Base-by-base conservation (phyloP, 1,284 basidiomycete genomes). In the Mycena citricolor region DNA sequence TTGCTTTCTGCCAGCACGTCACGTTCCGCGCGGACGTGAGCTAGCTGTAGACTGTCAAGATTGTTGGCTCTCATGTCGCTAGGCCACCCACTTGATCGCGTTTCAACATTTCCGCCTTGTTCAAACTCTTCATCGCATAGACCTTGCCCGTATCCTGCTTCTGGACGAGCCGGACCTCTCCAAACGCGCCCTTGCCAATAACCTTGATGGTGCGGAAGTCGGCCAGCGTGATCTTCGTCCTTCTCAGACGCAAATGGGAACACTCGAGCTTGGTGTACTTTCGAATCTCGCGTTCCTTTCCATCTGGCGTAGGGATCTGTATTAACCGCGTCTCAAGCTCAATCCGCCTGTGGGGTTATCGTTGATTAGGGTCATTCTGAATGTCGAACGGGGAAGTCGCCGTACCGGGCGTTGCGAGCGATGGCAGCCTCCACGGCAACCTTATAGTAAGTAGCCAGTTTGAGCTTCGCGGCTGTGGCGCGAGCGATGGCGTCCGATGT, bases 21-120 rank as follows among this genome's bases (percentile, higher is more conserved):
- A 54, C 97, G 84, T 66, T 99, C 97, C n/a, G 95, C 95, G 55
- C 95, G 86, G 47, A 99, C 94, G 65, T 99, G 95, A 1, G 95
- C 95, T 42, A 99, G 81, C 90, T 97, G 54, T 13, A n/a, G n/a
- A 42, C 32, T 16, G 28, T 32, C 42, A 35, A 49, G 20, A 39
- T 33, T 43, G 39, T 34, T 17, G 21, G 31, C 7, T 17, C n/a
- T 35, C 36, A 31, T 25, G n/a, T 11, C 20, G 19, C n/a, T 31
- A 39, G 22, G 23, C 11, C 35, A 61, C 79, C 47, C 44, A 90
- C 92, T 78, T 97, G 93, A 64, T 99, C 95, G 62, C 97, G 93
- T 66, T 98, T 97, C 73, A 99, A 86, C 95, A 99, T 99, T 68
- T 99, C 95, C 41, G 87, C 87, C 72, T 99, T 99, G 66, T 93